Evolutionary conservation across 1,139 yeast genomes (phyloP).

Genomic region (Sugiyamaella novakii): DNA sequence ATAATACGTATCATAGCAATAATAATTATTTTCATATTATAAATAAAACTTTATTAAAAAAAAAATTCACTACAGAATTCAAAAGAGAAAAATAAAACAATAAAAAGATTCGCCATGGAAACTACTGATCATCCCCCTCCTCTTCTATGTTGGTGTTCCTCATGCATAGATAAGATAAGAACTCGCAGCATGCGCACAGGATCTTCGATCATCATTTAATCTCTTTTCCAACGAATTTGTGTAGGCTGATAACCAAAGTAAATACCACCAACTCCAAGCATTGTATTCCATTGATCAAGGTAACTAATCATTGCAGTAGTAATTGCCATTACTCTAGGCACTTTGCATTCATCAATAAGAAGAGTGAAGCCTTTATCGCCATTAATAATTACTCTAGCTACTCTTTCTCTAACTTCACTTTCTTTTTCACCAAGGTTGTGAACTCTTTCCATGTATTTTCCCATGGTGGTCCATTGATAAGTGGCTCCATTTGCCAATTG

Average conservation of each 20-base stretch:
- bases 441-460: slow-evolving; percentile 59
- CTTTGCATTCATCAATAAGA: slow-evolving; percentile 54
- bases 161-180: background rate
- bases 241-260: slow-evolving; percentile 55
- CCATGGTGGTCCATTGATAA: slow-evolving; percentile 66
- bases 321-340: slow-evolving; percentile 58
- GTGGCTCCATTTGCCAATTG: slow-evolving; percentile 59
- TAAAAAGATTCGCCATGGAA: too few relatives aligned
- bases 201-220: slow-evolving; percentile 40
- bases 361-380: slow-evolving; percentile 57
- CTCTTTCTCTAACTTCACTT: slow-evolving; percentile 61
- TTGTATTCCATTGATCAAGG: slow-evolving; percentile 69
- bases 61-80: too few relatives aligned
- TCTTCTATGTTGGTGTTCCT: too few relatives aligned
- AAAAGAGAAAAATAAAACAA: too few relatives aligned
- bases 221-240: slow-evolving; percentile 63
- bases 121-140: too few relatives aligned
- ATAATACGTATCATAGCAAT: too few relatives aligned
- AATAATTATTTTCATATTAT: too few relatives aligned
- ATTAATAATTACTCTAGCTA: slow-evolving; percentile 53
- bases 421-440: slow-evolving; percentile 61
- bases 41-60: too few relatives aligned
- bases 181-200: too few relatives aligned
- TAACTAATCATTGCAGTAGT: slow-evolving; percentile 60
- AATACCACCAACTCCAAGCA: slow-evolving; percentile 61